Evolutionary conservation across 345 rosid genomes (phyloP), one percentile per base, ranked within the genome.

Genomic region (Sisymbrium altissimum): DNA sequence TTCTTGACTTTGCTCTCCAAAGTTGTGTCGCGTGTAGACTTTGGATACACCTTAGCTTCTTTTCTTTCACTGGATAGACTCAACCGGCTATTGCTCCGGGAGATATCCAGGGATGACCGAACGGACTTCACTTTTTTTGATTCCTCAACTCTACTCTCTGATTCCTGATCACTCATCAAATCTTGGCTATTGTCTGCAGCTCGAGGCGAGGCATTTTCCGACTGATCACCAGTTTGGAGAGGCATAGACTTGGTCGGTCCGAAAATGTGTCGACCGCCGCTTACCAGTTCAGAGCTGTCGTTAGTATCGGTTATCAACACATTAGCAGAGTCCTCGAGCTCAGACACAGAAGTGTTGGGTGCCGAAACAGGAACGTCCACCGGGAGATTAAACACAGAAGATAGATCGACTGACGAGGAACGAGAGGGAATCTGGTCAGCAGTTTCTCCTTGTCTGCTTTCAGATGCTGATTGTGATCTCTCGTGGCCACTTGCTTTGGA

Each of bases 121-220:
- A 91, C 95, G 61, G 98, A 89, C 75, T 83, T 94, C 73, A 87
- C 88, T 77, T 74, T 86, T 77, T 79, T 88, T 75, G 84, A 69
- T 77, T 85, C 81, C 68, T 88, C 94, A 61, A 17, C 72, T 64
- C 30, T 40, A n/a, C 61, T 64, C 67, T 64, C 67, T 48, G 67
- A 39, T 70, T 70, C 80, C 62, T 64, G 53, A 56, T 77, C 80
- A 70, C 67, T 64, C 48, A 19, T 58, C 55, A 65, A 19, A 39
- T 48, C 76, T 70, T 64, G 80, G 21, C 72, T 70, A 48, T 65
- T 46, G 27, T 30, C 80, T 39, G 76, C 65, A 5, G 71, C 68
- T 55, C 27, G 72, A 40, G 76, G 76, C 32, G 68, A 77, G 58
- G 54, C 75, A 38, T 64, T 65, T 32, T 48, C 72, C 3, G 40